Base-by-base conservation (phyloP, 116 monocot genomes). In the Iris pallida region DNA sequence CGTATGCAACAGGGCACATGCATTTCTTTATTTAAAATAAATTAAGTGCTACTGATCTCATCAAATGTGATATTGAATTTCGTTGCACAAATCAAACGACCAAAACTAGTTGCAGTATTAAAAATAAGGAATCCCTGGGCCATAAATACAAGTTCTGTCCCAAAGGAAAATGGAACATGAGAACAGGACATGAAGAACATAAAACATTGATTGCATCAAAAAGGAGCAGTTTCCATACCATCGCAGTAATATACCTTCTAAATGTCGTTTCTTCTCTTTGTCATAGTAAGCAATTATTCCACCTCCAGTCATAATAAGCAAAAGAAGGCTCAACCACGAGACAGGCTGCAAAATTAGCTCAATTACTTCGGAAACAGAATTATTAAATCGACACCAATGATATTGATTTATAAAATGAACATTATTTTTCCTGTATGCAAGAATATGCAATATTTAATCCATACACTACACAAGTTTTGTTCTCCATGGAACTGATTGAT, bases 261-360 rank as follows among this genome's bases (percentile, higher is more conserved):
- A 59, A 52, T 68, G 67, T 9, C 75, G 66, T 51, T 75, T 75
- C 75, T 75, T 75, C 67, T 75, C 75, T 60, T 61, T 51, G 44
- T 75, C 75, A 68, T 75, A 75, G 57, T 68, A 75, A 14, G 68
- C 48, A 52, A 51, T 60, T 60, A 75, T 52, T 43, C 75, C 75
- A 43, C 59, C 55, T 16, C 75, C 75, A 0, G 75, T 75, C 58
- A 66, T 66, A 52, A 75, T 67, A 67, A 75, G 68, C 67, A 75
- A 75, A 59, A 61, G 51, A 68, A 75, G 53, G 67, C 75, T 75
- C 51, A 75, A 47, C 68, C 75, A 75, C 53, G 75, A 75, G 42
- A 75, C 75, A 20, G 75, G 75, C 75, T 75, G 75, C 67, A 67
- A 16, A 40, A 55, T 54, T 40, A 61, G 16, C 6, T 30, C 44